These are phyloP conservation scores for Anacardium occidentale DNA, from an alignment of 345 rosid genomes.

Conservation along the genomic window DNA sequence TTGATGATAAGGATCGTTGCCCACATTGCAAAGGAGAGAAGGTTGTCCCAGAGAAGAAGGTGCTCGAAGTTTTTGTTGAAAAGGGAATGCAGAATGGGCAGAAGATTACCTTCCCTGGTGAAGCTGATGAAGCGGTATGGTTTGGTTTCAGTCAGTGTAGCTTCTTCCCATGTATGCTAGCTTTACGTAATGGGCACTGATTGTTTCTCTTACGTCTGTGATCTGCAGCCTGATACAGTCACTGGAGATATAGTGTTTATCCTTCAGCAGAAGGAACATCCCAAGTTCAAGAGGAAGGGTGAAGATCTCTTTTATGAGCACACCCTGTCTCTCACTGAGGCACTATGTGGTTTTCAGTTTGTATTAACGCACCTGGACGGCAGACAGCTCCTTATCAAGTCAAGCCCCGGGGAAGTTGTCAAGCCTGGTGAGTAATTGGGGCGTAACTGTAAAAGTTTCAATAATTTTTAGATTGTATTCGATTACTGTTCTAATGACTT, in stretches of 20 bases:
- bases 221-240: constrained; percentile 77
- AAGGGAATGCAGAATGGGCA: constrained; percentile 94
- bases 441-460: background rate
- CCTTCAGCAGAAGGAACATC: constrained; percentile 89
- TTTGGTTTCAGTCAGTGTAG: background rate
- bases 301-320: constrained; percentile 88
- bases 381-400: constrained; percentile 86
- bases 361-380: constrained; percentile 72
- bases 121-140: constrained; percentile 89
- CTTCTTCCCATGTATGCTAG: background rate
- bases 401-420: constrained; percentile 76
- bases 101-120: constrained; percentile 86
- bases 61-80: constrained; percentile 76
- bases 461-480: background rate
- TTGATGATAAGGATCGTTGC: constrained; percentile 75
- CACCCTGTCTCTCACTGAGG: constrained; percentile 72
- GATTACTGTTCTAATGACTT: background rate
- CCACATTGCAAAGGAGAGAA: constrained; percentile 82
- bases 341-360: constrained; percentile 88
- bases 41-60: constrained; percentile 81
- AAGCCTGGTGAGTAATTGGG: constrained; percentile 64
- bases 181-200: background rate
- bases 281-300: constrained; percentile 77
- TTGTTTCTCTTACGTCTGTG: background rate
- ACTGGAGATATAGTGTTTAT: constrained; percentile 87